These are phyloP conservation scores for Dictyostelium capitatum DNA, from an alignment of 78 protist genomes.

Conservation along the genomic window DNA sequence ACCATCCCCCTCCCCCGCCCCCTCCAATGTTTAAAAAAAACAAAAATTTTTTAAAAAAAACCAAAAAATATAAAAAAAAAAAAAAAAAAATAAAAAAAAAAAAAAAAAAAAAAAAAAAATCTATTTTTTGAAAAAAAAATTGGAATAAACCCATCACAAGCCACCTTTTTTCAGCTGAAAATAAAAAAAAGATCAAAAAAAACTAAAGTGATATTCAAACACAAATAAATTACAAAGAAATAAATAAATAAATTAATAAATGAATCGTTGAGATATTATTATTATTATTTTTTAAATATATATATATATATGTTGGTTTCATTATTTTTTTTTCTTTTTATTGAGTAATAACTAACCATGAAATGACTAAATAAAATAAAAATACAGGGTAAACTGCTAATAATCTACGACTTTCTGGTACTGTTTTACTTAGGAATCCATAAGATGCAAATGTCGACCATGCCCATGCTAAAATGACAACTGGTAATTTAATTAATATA, in stretches of 20 bases:
- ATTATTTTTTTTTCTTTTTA: background rate
- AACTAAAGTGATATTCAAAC: too few species aligned
- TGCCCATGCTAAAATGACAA: constrained; percentile 33
- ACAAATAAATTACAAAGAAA: too few species aligned
- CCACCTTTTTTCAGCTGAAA: too few species aligned
- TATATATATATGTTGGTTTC: background rate
- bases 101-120: too few species aligned
- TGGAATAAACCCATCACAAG: too few species aligned
- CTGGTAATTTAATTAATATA: constrained; percentile 54
- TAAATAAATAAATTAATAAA: too few species aligned
- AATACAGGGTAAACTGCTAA: constrained; percentile 80
- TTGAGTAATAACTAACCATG: constrained; percentile 76
- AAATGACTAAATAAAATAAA: constrained; percentile 75
- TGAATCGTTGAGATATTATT: background rate
- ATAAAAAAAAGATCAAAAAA: too few species aligned
- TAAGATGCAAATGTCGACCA: constrained; percentile 82
- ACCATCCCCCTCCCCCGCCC: too few species aligned
- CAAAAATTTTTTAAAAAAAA: background rate
- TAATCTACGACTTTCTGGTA: constrained; percentile 42
- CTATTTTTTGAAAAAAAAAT: background rate
- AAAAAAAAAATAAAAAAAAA: background rate
- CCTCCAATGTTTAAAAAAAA: too few species aligned
- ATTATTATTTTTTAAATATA: background rate
- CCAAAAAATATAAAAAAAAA: background rate
- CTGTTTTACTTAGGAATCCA: constrained; percentile 76